phyloP scores from a whole-genome alignment of 2,329 filamentous ascomycete species.

The Aspergillus alliaceus region DNA sequence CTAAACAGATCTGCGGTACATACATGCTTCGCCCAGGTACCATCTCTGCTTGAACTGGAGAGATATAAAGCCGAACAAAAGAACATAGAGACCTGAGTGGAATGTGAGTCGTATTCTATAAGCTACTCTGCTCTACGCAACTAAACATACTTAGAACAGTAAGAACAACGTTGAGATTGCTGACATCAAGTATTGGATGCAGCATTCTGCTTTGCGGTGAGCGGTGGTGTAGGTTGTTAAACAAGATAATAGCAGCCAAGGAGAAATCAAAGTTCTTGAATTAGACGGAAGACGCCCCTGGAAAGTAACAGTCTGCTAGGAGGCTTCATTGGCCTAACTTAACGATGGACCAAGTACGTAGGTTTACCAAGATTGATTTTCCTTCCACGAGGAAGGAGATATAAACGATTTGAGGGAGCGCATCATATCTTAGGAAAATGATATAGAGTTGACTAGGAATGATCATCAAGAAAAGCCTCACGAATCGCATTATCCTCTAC shows the following conservation, averaged over 20 bases:
- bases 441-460: neutral
- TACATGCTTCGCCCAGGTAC: slow-evolving; percentile 44
- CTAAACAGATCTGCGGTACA: slow-evolving; percentile 1
- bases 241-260: neutral
- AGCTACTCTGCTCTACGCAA: neutral
- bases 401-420: neutral
- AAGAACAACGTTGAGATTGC: slow-evolving; percentile 35
- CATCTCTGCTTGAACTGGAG: slow-evolving; percentile 39
- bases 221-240: neutral
- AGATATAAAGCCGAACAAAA: slow-evolving; percentile 36
- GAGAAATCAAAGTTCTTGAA: neutral
- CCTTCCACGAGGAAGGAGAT: neutral
- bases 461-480: neutral
- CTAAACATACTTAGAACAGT: slow-evolving; percentile 31
- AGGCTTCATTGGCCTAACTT: neutral
- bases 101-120: slow-evolving; percentile 5
- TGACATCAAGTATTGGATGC: slow-evolving; percentile 36
- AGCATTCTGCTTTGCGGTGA: slow-evolving; percentile 27
- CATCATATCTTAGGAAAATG: neutral
- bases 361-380: neutral
- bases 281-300: neutral
- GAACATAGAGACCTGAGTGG: slow-evolving; percentile 31
- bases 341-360: neutral
- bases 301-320: too few species aligned
- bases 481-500: neutral